These are phyloP conservation scores for Leishmania tropica DNA, from an alignment of 208 protist species.

Conservation along the genomic window DNA sequence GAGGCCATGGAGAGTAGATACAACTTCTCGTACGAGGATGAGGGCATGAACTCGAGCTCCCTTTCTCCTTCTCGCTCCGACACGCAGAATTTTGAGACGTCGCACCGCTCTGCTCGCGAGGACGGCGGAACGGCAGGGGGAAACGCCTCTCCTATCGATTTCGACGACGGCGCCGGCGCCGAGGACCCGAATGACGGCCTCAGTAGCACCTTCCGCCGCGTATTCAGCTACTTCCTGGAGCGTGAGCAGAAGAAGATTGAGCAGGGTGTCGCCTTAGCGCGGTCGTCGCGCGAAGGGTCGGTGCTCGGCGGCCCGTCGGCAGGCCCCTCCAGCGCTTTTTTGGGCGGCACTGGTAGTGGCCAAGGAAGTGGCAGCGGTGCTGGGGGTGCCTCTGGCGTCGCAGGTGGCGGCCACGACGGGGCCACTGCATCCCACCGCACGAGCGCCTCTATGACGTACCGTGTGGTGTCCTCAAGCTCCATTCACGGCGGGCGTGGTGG, in stretches of 20 bases:
- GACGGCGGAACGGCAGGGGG: conserved; percentile 6
- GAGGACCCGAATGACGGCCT: conserved; percentile 35
- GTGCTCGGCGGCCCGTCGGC: background rate
- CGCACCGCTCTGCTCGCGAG: conserved; percentile 16
- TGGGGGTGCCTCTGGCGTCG: conserved; percentile 10
- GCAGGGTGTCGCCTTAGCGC: conserved; percentile 49
- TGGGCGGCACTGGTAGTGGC: background rate
- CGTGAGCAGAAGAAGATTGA: conserved; percentile 62
- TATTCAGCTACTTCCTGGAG: conserved; percentile 73
- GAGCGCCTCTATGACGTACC: conserved; percentile 41
- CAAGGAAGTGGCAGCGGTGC: conserved; percentile 1
- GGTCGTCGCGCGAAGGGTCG: conserved; percentile 29
- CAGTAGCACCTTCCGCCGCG: conserved; percentile 53
- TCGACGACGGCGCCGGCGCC: conserved; percentile 33
- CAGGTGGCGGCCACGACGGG: conserved; percentile 20
- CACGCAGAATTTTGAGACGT: conserved; percentile 12
- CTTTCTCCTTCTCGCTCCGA: conserved; percentile 18
- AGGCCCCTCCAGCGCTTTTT: conserved; percentile 7
- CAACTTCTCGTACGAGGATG: conserved; percentile 72
- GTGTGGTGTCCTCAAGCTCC: conserved; percentile 52
- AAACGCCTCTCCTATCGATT: conserved; percentile 41
- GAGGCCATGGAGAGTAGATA: conserved; percentile 77
- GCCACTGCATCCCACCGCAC: conserved; percentile 20
- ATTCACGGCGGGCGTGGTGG: conserved; percentile 45
- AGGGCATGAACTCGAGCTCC: conserved; percentile 47